Evolutionary conservation across 1,284 basidiomycete species (phyloP).

Genomic region (Ceratobasidium sp.): DNA sequence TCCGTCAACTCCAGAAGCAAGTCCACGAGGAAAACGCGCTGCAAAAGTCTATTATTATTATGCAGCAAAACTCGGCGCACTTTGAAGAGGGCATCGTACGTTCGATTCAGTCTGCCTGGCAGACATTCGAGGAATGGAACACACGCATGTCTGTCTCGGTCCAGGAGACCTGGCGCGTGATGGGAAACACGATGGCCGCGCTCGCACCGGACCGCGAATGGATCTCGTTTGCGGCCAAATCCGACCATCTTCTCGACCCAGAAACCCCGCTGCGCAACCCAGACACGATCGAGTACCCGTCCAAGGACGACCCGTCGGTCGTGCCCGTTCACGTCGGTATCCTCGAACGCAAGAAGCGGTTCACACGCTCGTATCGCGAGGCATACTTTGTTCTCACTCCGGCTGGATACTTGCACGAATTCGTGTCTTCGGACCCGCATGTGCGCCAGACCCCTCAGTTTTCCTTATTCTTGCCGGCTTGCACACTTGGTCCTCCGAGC

Average conservation of each 20-base stretch:
- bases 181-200: slow-evolving; percentile 81
- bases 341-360: slow-evolving; percentile 96
- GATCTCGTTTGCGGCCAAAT: slow-evolving; percentile 94
- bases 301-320: slow-evolving; percentile 91
- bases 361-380: slow-evolving; percentile 89
- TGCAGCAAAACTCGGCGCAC: slow-evolving; percentile 97
- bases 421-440: slow-evolving; percentile 77
- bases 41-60: slow-evolving; percentile 98
- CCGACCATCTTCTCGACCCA: slow-evolving; percentile 96
- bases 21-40: slow-evolving; percentile 98
- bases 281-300: slow-evolving; percentile 84
- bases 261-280: slow-evolving; percentile 91
- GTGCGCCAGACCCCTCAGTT: slow-evolving; percentile 77
- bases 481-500: slow-evolving; percentile 95
- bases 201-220: slow-evolving; percentile 94
- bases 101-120: slow-evolving; percentile 95
- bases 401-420: slow-evolving; percentile 95
- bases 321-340: slow-evolving; percentile 89
- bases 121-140: slow-evolving; percentile 97
- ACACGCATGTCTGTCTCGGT: slow-evolving; percentile 82
- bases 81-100: slow-evolving; percentile 98
- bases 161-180: slow-evolving; percentile 79
- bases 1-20: slow-evolving; percentile 89
- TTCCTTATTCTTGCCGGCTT: slow-evolving; percentile 91
- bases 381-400: slow-evolving; percentile 94